Base-by-base conservation (phyloP, 179 eudicot species). In the Corrigiola litoralis region DNA sequence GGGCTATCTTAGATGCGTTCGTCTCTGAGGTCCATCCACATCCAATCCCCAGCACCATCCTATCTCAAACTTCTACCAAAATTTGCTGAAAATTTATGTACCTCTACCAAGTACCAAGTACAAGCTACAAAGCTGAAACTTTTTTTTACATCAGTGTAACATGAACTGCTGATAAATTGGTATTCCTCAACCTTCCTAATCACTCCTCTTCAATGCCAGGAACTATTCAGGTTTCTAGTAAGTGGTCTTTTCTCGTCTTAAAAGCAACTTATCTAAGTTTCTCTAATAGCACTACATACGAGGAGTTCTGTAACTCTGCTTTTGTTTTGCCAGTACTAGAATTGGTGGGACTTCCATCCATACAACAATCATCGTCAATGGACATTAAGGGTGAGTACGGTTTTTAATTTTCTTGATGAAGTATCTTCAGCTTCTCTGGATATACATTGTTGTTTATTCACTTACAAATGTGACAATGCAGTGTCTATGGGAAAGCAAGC, bases 161-260 rank as follows among this genome's bases (percentile, higher is more conserved):
- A 16, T 57, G 10, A 23, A 44, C 25, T 56, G 13, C 54, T 61
- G 48, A 57, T 14, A 25, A 5, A 4, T 59, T 21, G 6, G 17
- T 9, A 25, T n/a, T 58, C 63, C 16, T 23, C 27, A 41, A 17
- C 44, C 17, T 37, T 27, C 49, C 44, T 21, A 44, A 38, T 48
- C 56, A 20, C 44, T 51, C 41, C 53, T 67, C 56, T 70, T 54
- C 79, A 80, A 92, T 92, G 98, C 96, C 98, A 45, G 98, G 98
- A 78, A 82, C 87, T 53, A 81, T 92, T 49, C 87, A 90, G 53
- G 90, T 90, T 72, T 90, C 96, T 68, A 89, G 98, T 92, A 75
- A 67, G 78, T 36, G 20, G 9, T 23, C 41, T 20, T 71, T 67
- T n/a, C 18, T 6, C 9, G 62, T 10, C 21, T 25, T 32, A 8